These are phyloP conservation scores for Cryomyces antarcticus DNA, from an alignment of 495 filamentous ascomycete species.

Conservation along the genomic window DNA sequence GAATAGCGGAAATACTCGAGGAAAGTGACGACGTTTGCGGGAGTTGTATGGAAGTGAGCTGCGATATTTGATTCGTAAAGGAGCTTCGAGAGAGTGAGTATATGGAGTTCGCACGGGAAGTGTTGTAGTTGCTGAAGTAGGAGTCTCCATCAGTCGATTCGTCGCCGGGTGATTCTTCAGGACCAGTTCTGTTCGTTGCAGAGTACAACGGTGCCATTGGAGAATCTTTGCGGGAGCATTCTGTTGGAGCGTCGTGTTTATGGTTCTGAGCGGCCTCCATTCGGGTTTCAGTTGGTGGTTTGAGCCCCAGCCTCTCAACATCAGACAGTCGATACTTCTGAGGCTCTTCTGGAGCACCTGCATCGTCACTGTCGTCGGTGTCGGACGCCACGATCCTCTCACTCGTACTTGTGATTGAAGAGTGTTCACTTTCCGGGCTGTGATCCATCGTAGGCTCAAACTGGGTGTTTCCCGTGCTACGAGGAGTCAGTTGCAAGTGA, in stretches of 20 bases:
- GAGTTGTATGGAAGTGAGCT: slow-evolving; percentile 65
- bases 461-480: slow-evolving; percentile 1
- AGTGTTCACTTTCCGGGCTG: slow-evolving; percentile 17
- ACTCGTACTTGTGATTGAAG: slow-evolving; percentile 17
- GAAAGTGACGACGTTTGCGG: slow-evolving; percentile 67
- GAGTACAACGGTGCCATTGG: not conserved
- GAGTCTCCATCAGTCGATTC: slow-evolving; percentile 24
- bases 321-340: slow-evolving; percentile 46
- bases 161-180: not conserved
- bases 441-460: slow-evolving; percentile 1
- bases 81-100: slow-evolving; percentile 78
- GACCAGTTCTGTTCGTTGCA: not conserved
- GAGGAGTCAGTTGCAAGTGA: slow-evolving; percentile 3
- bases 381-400: slow-evolving; percentile 16
- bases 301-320: slow-evolving; percentile 37
- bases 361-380: slow-evolving; percentile 14
- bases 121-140: slow-evolving; percentile 29
- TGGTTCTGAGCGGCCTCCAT: no score
- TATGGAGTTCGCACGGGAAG: slow-evolving; percentile 49
- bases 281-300: slow-evolving; percentile 24
- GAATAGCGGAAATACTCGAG: slow-evolving; percentile 59
- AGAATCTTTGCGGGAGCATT: not conserved
- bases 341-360: slow-evolving; percentile 33
- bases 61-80: slow-evolving; percentile 76
- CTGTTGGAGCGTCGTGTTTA: slow-evolving; percentile 12